phyloP scores from a whole-genome alignment of 345 rosid species.

The Jatropha curcas region DNA sequence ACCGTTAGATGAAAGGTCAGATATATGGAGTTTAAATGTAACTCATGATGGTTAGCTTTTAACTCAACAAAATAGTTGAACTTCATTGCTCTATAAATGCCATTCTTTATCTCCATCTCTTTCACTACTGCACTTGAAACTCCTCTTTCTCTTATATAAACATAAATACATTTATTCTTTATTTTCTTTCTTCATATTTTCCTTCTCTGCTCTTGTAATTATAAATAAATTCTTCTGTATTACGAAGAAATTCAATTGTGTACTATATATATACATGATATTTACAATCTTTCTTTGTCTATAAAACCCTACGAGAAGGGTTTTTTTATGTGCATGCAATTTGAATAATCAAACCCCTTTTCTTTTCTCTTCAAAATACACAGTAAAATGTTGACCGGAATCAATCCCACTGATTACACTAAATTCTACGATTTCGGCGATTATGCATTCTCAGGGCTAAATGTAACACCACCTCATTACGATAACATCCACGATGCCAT shows the following conservation, averaged over 20 bases:
- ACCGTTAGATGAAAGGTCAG: conserved; percentile 29
- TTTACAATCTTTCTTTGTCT: too few relatives aligned
- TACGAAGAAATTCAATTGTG: conserved; percentile 11
- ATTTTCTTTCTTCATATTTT: not conserved
- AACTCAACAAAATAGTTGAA: conserved; percentile 13
- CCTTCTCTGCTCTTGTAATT: not conserved
- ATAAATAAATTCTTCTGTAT: not conserved
- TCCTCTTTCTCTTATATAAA: not conserved
- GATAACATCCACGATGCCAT: conserved; percentile 5
- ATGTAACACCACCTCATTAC: conserved; percentile 12
- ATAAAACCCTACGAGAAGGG: too few relatives aligned
- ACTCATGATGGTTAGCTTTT: conserved; percentile 19
- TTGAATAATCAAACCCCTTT: not conserved
- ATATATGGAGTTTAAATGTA: conserved; percentile 17
- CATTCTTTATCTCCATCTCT: not conserved
- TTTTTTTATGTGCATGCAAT: conserved; percentile 6
- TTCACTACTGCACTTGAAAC: not conserved
- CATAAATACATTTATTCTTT: not conserved
- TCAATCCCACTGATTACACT: not conserved
- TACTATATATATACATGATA: too few relatives aligned
- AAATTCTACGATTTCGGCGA: conserved; percentile 30
- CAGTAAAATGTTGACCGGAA: conserved; percentile 35
- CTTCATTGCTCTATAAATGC: conserved; percentile 38
- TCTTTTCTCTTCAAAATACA: too few relatives aligned
- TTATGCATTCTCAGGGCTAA: conserved; percentile 32